phyloP scores from a whole-genome alignment of 2,329 filamentous ascomycete species.

The Verticillium nonalfalfae region DNA sequence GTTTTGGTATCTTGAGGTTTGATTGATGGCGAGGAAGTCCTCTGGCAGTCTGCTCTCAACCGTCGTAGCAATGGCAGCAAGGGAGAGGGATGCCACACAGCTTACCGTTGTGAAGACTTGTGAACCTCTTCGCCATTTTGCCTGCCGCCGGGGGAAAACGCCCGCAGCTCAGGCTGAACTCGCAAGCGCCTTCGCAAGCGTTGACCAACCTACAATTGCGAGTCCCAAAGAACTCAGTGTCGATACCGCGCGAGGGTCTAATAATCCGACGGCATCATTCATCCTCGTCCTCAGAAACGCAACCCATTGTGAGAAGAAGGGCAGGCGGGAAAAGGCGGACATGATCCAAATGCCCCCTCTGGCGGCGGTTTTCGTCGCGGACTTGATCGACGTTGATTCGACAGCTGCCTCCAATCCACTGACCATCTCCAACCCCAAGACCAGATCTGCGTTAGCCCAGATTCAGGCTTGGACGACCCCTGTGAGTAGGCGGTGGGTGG shows the following conservation, averaged over 20 bases:
- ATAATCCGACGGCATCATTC: not conserved
- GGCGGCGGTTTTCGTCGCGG: conserved; percentile 1
- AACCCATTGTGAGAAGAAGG: too few species aligned
- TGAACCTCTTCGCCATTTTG: not conserved
- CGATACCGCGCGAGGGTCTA: not conserved
- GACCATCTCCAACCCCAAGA: not conserved
- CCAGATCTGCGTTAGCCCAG: not conserved
- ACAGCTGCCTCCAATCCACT: not conserved
- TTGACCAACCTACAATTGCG: too few species aligned
- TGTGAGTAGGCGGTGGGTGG: not conserved
- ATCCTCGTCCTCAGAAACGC: not conserved
- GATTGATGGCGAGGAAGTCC: not conserved
- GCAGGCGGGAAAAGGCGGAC: not conserved
- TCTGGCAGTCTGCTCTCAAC: not conserved
- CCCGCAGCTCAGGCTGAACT: not conserved
- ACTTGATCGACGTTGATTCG: conserved; percentile 1
- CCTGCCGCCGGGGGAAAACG: not conserved
- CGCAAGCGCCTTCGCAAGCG: not conserved
- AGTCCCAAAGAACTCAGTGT: not conserved
- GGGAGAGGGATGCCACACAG: not conserved
- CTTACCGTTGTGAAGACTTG: not conserved
- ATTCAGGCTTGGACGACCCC: not conserved
- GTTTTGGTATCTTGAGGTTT: too few species aligned
- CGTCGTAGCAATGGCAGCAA: not conserved
- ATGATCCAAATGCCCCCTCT: not conserved